phyloP scores from a whole-genome alignment of 2,329 filamentous ascomycete species.

The Trichoderma brevicompactum region DNA sequence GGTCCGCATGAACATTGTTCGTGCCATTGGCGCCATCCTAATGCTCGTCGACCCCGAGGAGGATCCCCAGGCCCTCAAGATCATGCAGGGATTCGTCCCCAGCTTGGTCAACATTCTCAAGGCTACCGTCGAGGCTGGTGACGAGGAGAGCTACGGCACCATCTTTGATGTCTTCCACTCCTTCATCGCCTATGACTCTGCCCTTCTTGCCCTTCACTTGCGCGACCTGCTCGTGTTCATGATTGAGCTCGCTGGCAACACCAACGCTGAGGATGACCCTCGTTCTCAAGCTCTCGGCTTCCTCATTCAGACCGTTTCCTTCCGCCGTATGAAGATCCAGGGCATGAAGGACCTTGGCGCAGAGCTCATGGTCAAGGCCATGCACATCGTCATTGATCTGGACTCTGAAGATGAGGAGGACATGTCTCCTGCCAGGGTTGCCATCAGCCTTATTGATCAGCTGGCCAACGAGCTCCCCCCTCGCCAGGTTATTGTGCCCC shows the following conservation, averaged over 20 bases:
- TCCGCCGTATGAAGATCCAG: constrained; percentile 95
- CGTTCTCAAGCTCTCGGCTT: constrained; percentile 90
- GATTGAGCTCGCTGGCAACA: constrained; percentile 82
- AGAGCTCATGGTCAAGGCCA: constrained; percentile 82
- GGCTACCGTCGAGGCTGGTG: constrained; percentile 74
- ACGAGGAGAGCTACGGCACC: constrained; percentile 87
- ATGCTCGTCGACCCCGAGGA: constrained; percentile 89
- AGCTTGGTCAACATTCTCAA: constrained; percentile 90
- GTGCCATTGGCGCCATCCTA: constrained; percentile 84
- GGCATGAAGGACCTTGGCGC: constrained; percentile 81
- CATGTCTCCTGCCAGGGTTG: constrained; percentile 77
- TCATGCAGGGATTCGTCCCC: constrained; percentile 81
- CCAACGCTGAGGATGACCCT: constrained; percentile 78
- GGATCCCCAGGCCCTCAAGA: constrained; percentile 71
- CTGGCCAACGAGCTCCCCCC: constrained; percentile 87
- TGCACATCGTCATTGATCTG: constrained; percentile 89
- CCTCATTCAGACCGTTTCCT: constrained; percentile 88
- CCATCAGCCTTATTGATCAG: constrained; percentile 85
- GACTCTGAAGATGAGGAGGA: constrained; percentile 81
- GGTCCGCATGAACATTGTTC: constrained; percentile 92
- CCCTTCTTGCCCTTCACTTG: constrained; percentile 82
- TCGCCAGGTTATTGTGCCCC: constrained; percentile 89
- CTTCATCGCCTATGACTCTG: constrained; percentile 85
- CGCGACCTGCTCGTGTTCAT: constrained; percentile 92
- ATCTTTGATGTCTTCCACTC: constrained; percentile 98